Evolutionary conservation across 1,284 basidiomycete species (phyloP).

Genomic region (Ustilago sp.): DNA sequence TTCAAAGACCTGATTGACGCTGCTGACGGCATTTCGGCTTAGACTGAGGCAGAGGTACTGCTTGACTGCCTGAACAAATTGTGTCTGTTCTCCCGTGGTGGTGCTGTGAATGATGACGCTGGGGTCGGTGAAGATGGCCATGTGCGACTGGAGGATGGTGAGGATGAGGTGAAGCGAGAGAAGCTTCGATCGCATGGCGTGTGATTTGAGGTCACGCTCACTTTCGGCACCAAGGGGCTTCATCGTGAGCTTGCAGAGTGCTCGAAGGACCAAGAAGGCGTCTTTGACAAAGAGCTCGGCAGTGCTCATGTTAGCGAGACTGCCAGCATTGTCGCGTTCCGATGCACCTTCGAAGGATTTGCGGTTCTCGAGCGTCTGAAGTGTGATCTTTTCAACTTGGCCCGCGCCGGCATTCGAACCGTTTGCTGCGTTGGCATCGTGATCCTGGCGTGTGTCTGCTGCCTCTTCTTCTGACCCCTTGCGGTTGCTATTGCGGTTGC

Average conservation of each 20-base stretch:
- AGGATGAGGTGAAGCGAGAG: conserved; percentile 67
- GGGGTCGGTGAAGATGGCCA: conserved; percentile 66
- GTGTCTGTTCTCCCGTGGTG: conserved; percentile 66
- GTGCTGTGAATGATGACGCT: conserved; percentile 66
- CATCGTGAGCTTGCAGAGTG: conserved; percentile 69
- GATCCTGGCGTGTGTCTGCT: conserved; percentile 17
- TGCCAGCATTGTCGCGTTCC: conserved; percentile 59
- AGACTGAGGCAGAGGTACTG: conserved; percentile 82
- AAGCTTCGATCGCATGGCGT: conserved; percentile 69
- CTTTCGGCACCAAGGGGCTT: conserved; percentile 67
- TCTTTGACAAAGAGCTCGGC: conserved; percentile 68
- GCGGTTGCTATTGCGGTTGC: conserved; percentile 15
- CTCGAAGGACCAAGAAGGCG: conserved; percentile 67
- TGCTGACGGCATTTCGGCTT: conserved; percentile 94
- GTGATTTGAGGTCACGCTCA: conserved; percentile 67
- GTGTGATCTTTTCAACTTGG: conserved; percentile 57
- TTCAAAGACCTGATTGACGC: conserved; percentile 97
- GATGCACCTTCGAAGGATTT: conserved; percentile 66
- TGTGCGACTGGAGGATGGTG: conserved; percentile 64
- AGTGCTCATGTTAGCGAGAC: conserved; percentile 58
- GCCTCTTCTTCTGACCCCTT: conserved; percentile 9
- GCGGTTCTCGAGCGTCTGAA: conserved; percentile 62
- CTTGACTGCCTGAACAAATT: conserved; percentile 69
- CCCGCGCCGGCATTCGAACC: conserved; percentile 7
- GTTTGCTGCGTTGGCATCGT: conserved; percentile 14